Conservation (phyloP, 2,329 filamentous ascomycete species). For the Sclerotinia trifoliorum region DNA sequence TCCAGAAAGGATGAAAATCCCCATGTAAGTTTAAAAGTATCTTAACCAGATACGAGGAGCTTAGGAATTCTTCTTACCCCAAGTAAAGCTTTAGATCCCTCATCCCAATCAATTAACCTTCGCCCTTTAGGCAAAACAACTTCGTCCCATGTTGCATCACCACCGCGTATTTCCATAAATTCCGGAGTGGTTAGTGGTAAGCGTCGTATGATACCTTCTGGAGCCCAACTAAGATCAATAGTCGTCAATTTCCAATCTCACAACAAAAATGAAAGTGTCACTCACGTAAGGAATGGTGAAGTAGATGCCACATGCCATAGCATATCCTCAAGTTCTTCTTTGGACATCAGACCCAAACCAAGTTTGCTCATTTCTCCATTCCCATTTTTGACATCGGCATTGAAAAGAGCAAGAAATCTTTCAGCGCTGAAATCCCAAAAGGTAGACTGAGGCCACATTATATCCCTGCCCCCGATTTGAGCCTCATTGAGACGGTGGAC, state of each 20-base stretch:
- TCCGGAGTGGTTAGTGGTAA: not conserved
- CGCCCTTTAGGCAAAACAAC: not conserved
- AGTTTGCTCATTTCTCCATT: not conserved
- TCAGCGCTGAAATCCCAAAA: constrained; percentile 6
- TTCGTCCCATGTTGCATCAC: not conserved
- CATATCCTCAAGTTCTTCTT: not conserved
- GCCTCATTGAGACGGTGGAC: not conserved
- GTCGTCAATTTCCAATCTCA: not conserved
- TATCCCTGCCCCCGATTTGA: not conserved
- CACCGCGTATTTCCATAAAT: not conserved
- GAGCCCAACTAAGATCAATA: not conserved
- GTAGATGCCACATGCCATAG: not conserved
- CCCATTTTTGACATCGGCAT: not conserved
- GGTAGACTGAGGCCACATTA: not conserved
- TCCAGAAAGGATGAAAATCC: too few species aligned
- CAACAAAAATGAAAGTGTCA: not conserved
- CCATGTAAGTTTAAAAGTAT: not conserved
- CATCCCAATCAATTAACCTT: not conserved
- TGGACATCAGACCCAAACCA: not conserved
- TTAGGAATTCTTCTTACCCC: not conserved
- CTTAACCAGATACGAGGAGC: not conserved
- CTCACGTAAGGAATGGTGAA: not conserved
- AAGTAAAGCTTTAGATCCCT: not conserved
- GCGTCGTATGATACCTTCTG: constrained; percentile 1
- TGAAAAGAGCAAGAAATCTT: not conserved